Percentiles rank a stretch among this genome's conserved stretches.
Conservation (phyloP, 2,329 filamentous ascomycete genomes). For the Colletotrichum coccodes region DNA sequence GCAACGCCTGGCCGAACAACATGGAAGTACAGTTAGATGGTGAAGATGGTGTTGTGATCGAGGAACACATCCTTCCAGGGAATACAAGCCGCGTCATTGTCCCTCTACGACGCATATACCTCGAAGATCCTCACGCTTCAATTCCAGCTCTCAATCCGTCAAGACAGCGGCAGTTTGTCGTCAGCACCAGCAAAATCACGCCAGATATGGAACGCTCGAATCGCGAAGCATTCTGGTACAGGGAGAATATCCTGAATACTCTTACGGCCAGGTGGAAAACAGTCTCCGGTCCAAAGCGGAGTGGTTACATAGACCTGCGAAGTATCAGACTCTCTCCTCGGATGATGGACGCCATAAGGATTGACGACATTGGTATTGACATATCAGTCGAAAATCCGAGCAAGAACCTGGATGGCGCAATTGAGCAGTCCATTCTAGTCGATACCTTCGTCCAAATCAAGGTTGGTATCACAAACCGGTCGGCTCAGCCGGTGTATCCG, state of each 20-base stretch:
- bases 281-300: constrained; percentile 58
- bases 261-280: constrained; percentile 79
- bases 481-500: constrained; percentile 72
- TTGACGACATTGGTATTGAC: constrained; percentile 81
- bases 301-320: constrained; percentile 80
- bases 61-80: constrained; percentile 71
- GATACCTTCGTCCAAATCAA: constrained; percentile 77
- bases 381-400: constrained; percentile 60
- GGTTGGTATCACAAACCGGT: constrained; percentile 81
- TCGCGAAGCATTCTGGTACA: constrained; percentile 91
- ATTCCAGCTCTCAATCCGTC: constrained; percentile 85
- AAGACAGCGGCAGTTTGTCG: constrained; percentile 91
- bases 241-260: constrained; percentile 79
- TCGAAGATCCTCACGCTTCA: constrained; percentile 79
- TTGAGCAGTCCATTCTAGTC: constrained; percentile 46
- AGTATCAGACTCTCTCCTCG: constrained; percentile 77
- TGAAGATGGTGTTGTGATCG: constrained; percentile 58
- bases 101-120: constrained; percentile 78
- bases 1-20: constrained; percentile 89
- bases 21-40: constrained; percentile 73
- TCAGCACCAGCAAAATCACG: constrained; percentile 81
- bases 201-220: constrained; percentile 82
- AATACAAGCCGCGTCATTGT: constrained; percentile 81
- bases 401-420: constrained; percentile 10
- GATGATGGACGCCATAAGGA: constrained; percentile 85